Base-by-base conservation (phyloP, 495 filamentous ascomycete species). In the Lasiosphaeria ovina region DNA sequence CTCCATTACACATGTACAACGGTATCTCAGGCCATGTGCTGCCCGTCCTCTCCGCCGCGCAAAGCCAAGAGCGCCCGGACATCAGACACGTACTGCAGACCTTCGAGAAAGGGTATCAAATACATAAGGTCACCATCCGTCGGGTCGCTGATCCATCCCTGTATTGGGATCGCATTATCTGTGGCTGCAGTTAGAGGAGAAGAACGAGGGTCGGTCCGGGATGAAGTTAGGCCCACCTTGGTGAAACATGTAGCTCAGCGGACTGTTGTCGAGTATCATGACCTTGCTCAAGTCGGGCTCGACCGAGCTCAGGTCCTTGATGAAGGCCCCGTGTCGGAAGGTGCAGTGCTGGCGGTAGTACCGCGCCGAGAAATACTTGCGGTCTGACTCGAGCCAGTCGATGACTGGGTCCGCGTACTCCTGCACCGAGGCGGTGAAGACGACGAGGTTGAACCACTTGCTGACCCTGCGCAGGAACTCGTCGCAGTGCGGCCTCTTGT, bases 391-490 rank as follows among this genome's bases (percentile, higher is more conserved):
- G 57, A 98, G 82, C 92, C 92, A 98, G 81, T 98, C 95, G 69
- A 98, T 97, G 45, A 98, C 94, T 9, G 94, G 94, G 76, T 98
- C 94, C 60, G 94, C 94, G 69, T 98, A 98, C 72, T 98, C 94
- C 72, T 98, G 94, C 35, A 98, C 95, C 45, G 90, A 95, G 9
- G 94, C 94, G 6, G 94, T 98, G 74, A 98, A 98, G 54, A 97
- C 78, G 56, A 98, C 88, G n/a, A 98, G 81, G 72, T 97, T 97
- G 73, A 96, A 98, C 94, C 94, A 98, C 78, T 94, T 94, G 80
- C 86, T 78, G 70, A 90, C 86, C 72, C 95, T 92, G 72, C 92
- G 86, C 66, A 98, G 76, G 69, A 98, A 98, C 60, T 98, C 94
- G 73, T 98, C 93, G 75, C 95, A 98, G 69, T 96, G 85, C 35